Conservation (phyloP, 495 filamentous ascomycete species). For the Penicillium tannophilum region DNA sequence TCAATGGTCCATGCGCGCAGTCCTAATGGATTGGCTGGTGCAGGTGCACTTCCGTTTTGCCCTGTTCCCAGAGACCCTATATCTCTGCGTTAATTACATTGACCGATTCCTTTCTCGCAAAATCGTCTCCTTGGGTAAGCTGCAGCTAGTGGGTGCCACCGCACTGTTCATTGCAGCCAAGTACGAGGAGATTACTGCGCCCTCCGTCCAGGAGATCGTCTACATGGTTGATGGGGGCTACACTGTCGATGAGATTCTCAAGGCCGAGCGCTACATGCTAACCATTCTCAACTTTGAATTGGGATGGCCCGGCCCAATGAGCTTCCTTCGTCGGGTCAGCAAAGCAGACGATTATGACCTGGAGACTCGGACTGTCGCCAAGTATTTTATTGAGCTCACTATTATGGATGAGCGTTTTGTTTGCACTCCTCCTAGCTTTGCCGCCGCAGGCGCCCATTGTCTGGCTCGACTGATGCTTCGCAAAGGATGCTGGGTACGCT, state of each 20-base stretch:
- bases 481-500: conserved; percentile 90
- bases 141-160: conserved; percentile 95
- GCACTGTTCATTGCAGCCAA: conserved; percentile 96
- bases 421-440: conserved; percentile 82
- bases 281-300: conserved; percentile 93
- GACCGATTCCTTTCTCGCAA: conserved; percentile 96
- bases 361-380: conserved; percentile 92
- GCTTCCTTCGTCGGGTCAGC: conserved; percentile 93
- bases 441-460: conserved; percentile 91
- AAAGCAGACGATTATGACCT: conserved; percentile 98
- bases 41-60: conserved; percentile 92
- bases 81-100: conserved; percentile 91
- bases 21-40: conserved; percentile 97
- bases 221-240: conserved; percentile 98
- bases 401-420: conserved; percentile 99
- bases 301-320: conserved; percentile 97
- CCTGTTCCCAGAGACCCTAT: conserved; percentile 91
- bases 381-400: conserved; percentile 96
- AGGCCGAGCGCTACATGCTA: conserved; percentile 97
- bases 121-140: conserved; percentile 89
- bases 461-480: conserved; percentile 84
- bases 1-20: conserved; percentile 97
- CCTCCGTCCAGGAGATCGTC: conserved; percentile 90
- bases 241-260: conserved; percentile 85
- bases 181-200: conserved; percentile 97